These are phyloP conservation scores for Ceratobasidium papillatum DNA, from an alignment of 1,284 basidiomycete species.

Conservation along the genomic window DNA sequence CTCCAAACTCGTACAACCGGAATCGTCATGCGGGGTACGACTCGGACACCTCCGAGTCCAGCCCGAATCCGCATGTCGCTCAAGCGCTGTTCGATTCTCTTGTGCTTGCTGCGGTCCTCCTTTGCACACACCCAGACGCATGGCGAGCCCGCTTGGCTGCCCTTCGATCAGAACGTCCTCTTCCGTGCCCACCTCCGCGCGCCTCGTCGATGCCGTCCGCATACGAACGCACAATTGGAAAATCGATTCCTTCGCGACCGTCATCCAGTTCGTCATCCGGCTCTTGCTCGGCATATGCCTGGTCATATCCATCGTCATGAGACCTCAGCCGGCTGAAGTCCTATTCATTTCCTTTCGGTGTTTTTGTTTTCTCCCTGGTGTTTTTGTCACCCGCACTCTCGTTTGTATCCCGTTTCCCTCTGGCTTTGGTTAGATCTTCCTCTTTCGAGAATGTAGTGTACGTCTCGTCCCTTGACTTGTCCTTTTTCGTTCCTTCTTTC, in stretches of 20 bases:
- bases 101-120: slow-evolving; percentile 24
- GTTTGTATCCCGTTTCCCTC: slow-evolving; percentile 19
- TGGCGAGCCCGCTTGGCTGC: slow-evolving; percentile 25
- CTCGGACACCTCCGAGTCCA: slow-evolving; percentile 36
- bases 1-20: not conserved
- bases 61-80: slow-evolving; percentile 30
- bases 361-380: not conserved
- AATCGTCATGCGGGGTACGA: slow-evolving; percentile 23
- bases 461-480: slow-evolving; percentile 25
- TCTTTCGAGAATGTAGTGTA: slow-evolving; percentile 37
- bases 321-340: not conserved
- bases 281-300: not conserved
- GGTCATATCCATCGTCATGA: not conserved
- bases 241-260: not conserved
- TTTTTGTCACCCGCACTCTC: not conserved
- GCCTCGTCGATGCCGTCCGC: slow-evolving; percentile 11
- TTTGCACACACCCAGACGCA: slow-evolving; percentile 28
- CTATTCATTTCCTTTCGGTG: not conserved
- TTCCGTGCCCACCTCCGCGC: slow-evolving; percentile 22
- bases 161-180: slow-evolving; percentile 1
- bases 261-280: slow-evolving; percentile 10
- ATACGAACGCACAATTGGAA: slow-evolving; percentile 32
- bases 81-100: slow-evolving; percentile 20
- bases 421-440: not conserved
- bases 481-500: slow-evolving; percentile 14